Conservation (phyloP, 2,329 filamentous ascomycete genomes). For the Penicillium sp. region DNA sequence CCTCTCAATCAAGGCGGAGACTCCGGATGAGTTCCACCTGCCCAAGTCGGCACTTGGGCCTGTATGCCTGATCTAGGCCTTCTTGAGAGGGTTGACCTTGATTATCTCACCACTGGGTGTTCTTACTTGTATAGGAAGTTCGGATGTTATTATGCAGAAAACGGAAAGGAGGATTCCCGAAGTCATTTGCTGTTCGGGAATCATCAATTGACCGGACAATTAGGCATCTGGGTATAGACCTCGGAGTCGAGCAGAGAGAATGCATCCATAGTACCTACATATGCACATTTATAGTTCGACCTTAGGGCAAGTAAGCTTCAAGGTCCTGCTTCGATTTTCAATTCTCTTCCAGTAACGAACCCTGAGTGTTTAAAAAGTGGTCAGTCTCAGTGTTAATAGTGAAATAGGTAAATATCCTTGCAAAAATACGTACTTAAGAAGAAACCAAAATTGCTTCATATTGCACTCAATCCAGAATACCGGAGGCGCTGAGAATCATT, state of each 20-base stretch:
- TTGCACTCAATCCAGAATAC: conserved; percentile 24
- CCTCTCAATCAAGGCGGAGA: not conserved
- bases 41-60: not conserved
- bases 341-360: conserved; percentile 18
- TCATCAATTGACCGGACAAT: too few relatives aligned
- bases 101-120: not conserved
- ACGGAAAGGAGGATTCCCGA: too few relatives aligned
- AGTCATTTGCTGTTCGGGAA: too few relatives aligned
- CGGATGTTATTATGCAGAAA: not conserved
- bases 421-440: too few relatives aligned
- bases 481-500: not conserved
- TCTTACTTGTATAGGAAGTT: not conserved
- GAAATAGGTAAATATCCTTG: too few relatives aligned
- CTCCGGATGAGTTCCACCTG: not conserved
- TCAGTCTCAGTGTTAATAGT: too few relatives aligned
- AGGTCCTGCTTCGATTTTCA: not conserved
- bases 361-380: not conserved
- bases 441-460: conserved; percentile 29
- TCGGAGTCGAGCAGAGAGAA: too few relatives aligned
- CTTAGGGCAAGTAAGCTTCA: not conserved
- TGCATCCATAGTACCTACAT: too few relatives aligned
- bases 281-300: too few relatives aligned
- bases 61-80: not conserved
- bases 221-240: too few relatives aligned
- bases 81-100: not conserved